These are phyloP conservation scores for Cutaneotrichosporon curvatum DNA, from an alignment of 1,284 basidiomycete genomes.

Conservation along the genomic window DNA sequence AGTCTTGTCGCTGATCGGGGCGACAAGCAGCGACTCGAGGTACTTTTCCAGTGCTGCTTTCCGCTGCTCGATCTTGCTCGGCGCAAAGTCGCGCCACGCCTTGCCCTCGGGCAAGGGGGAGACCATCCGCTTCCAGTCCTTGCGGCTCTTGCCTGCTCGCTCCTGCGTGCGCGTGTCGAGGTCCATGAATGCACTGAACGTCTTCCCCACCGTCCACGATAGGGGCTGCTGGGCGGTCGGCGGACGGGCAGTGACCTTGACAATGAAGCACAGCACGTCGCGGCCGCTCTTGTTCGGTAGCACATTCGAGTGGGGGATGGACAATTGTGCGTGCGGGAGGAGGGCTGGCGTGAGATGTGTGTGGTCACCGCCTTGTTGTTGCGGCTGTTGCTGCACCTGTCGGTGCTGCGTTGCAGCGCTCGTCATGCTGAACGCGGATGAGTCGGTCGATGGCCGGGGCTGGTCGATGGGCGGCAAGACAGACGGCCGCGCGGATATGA, in stretches of 20 bases:
- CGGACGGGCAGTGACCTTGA: slow-evolving; percentile 36
- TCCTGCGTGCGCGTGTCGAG: slow-evolving; percentile 60
- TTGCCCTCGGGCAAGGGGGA: slow-evolving; percentile 78
- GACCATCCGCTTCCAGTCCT: slow-evolving; percentile 68
- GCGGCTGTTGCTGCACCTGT: too few species aligned
- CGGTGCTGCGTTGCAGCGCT: slow-evolving; percentile 1
- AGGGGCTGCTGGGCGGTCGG: slow-evolving; percentile 45
- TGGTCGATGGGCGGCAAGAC: slow-evolving; percentile 2
- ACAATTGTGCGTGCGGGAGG: slow-evolving; percentile 37
- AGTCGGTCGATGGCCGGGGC: slow-evolving; percentile 11
- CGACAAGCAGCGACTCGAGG: slow-evolving; percentile 72
- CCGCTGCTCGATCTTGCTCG: slow-evolving; percentile 88
- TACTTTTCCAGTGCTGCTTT: slow-evolving; percentile 84
- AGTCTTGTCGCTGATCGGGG: slow-evolving; percentile 78
- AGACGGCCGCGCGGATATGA: slow-evolving; percentile 9
- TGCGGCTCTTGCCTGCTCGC: slow-evolving; percentile 55
- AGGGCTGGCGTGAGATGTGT: slow-evolving; percentile 27
- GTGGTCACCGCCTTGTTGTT: slow-evolving; percentile 9
- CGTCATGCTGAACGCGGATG: neutral
- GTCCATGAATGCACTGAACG: slow-evolving; percentile 80
- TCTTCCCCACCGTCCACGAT: slow-evolving; percentile 85
- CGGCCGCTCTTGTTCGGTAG: slow-evolving; percentile 39
- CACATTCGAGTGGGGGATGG: slow-evolving; percentile 41
- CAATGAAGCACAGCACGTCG: slow-evolving; percentile 45
- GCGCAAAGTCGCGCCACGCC: slow-evolving; percentile 93